These are phyloP conservation scores for Passiflora organensis DNA, from an alignment of 345 rosid species.

Conservation along the genomic window DNA sequence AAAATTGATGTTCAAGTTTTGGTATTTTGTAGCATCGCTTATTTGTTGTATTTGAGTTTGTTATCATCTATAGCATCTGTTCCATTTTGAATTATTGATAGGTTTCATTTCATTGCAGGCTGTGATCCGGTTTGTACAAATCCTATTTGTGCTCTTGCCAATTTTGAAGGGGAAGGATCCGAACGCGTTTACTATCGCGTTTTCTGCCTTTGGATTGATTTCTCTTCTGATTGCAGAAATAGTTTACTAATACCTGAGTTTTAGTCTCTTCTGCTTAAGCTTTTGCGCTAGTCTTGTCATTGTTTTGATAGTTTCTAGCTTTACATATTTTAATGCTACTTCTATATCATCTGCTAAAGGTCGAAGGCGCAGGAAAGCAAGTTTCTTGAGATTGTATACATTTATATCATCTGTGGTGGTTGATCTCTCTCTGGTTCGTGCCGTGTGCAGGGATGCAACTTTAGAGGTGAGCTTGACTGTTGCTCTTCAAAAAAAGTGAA, in stretches of 20 bases:
- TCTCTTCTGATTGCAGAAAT: constrained; percentile 53
- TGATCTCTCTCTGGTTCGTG: constrained; percentile 26
- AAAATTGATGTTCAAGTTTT: too few relatives aligned
- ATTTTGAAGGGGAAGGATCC: constrained; percentile 9
- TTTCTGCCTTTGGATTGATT: constrained; percentile 36
- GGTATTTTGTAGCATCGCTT: background rate
- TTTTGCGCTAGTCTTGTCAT: constrained; percentile 4
- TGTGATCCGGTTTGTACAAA: too few relatives aligned
- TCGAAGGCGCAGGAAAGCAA: constrained; percentile 45
- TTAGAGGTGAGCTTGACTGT: constrained; percentile 32
- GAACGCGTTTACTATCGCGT: constrained; percentile 24
- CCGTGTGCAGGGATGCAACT: constrained; percentile 8
- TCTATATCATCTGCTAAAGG: constrained; percentile 31
- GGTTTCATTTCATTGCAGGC: too few relatives aligned
- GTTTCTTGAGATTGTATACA: constrained; percentile 43
- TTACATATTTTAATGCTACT: constrained; percentile 4
- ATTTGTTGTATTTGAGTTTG: background rate
- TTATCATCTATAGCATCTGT: background rate
- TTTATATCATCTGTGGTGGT: constrained; percentile 32
- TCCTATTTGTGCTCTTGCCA: constrained; percentile 24
- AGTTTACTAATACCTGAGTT: constrained; percentile 27
- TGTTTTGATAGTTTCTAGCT: constrained; percentile 3
- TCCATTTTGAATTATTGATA: background rate
- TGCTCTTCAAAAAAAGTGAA: background rate
- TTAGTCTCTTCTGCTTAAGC: background rate